These are phyloP conservation scores for Curvularia lunata DNA, from an alignment of 2,329 filamentous ascomycete species.

Conservation along the genomic window DNA sequence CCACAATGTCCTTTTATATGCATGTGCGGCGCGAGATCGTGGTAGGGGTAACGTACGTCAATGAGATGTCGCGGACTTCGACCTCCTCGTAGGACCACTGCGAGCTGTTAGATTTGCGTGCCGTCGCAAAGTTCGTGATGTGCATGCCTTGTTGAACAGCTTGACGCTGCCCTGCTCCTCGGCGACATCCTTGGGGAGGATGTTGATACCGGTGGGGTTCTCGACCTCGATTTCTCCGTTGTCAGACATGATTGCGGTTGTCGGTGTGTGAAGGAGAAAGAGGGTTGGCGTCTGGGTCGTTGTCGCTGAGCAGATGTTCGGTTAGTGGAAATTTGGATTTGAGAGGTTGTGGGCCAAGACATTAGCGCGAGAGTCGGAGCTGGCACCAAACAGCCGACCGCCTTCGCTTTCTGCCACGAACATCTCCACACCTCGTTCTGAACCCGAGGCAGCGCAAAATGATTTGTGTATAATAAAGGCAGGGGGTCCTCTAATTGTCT, in stretches of 20 bases:
- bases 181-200: slow-evolving; percentile 92
- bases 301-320: slow-evolving; percentile 35
- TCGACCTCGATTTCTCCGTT: slow-evolving; percentile 90
- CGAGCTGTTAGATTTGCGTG: slow-evolving; percentile 23
- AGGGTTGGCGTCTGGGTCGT: slow-evolving; percentile 35
- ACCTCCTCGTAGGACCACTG: slow-evolving; percentile 96
- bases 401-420: no score
- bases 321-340: slow-evolving; percentile 3
- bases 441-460: no score
- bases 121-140: slow-evolving; percentile 10
- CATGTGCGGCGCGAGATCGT: slow-evolving; percentile 19
- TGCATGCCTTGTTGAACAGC: slow-evolving; percentile 82
- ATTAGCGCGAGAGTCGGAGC: background rate
- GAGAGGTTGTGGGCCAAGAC: background rate
- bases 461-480: no score
- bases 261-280: slow-evolving; percentile 31
- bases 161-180: slow-evolving; percentile 90
- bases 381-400: no score
- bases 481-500: no score
- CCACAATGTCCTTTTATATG: slow-evolving; percentile 16
- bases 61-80: slow-evolving; percentile 98
- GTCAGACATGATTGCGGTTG: slow-evolving; percentile 75
- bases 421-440: no score
- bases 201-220: slow-evolving; percentile 73
- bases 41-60: slow-evolving; percentile 76